Base-by-base conservation (phyloP, 192 early-diverging fungal genomes). In the Allomyces arbusculus region DNA sequence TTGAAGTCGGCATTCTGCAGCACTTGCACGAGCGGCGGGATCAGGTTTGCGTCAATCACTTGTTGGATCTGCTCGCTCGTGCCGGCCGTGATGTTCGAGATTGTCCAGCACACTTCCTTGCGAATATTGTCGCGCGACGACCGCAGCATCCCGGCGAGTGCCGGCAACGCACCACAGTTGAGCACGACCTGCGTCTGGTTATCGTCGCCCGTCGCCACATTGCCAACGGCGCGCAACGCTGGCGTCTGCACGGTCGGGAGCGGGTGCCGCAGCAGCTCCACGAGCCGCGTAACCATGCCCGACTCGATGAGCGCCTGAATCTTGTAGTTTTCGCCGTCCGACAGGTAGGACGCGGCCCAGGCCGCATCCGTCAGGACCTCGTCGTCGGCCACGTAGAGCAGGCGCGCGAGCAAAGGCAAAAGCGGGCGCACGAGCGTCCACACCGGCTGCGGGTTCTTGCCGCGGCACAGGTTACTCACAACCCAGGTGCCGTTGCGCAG, bases 121-220 rank as follows among this genome's bases (percentile, higher is more conserved):
- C 80, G 65, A 68, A 84, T 84, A 23, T 69, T 74, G 10, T 84
- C 82, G 70, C 82, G 84, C 5, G 77, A 72, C 50, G 72, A 73
- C 40, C 28, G 68, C 4, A 90, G 69, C 22, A 90, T 72, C 1
- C 70, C 65, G 16, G 73, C 69, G 4, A 90, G 72, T 20, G 82
- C 80, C 10, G 70, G 66, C 16, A 90, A 69, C n/a, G 75, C 77
- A 40, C 79, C 82, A 61, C 80, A 84, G 68, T 85, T 81, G 70
- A 90, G 71, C 23, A 89, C 74, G 5, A 86, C 80, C 68, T 90
- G 87, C 44, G 85, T 88, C 67, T 90, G 88, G 12, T 81, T 61
- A 64, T 90, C 87, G 63, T 88, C 85, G n/a, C 88, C 88, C 62
- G 88, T 86, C 16, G 88, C 87, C 72, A 90, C 89, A 70, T 89